Evolutionary conservation across 2,329 filamentous ascomycete genomes (phyloP).

Genomic region (Boeremia lycopersici): DNA sequence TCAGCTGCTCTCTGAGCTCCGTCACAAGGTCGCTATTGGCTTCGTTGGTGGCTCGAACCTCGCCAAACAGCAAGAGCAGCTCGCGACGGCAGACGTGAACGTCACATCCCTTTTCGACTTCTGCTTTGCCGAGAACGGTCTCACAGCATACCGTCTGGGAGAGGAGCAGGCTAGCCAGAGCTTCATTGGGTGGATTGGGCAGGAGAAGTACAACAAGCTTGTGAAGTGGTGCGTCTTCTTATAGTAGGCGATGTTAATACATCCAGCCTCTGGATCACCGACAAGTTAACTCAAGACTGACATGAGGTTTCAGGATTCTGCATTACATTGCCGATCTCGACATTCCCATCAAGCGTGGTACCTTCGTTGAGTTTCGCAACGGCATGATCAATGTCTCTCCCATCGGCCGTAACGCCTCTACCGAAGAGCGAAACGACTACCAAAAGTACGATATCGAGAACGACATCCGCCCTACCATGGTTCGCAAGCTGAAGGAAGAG

Average conservation of each 20-base stretch:
- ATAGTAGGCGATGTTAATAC: too few species aligned
- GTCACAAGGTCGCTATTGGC: conserved; percentile 86
- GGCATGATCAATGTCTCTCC: conserved; percentile 90
- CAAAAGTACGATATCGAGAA: conserved; percentile 79
- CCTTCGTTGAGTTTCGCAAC: conserved; percentile 87
- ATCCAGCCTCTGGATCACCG: neutral
- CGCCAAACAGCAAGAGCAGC: conserved; percentile 93
- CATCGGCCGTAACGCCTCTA: conserved; percentile 83
- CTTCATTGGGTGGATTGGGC: conserved; percentile 92
- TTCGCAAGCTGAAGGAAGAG: conserved; percentile 75
- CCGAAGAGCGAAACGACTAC: conserved; percentile 80
- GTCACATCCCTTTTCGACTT: conserved; percentile 94
- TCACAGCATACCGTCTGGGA: conserved; percentile 87
- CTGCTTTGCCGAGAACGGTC: conserved; percentile 95
- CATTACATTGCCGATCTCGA: conserved; percentile 86
- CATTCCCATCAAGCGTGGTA: conserved; percentile 81
- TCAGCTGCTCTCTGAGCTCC: conserved; percentile 75
- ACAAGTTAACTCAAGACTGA: conserved; percentile 41
- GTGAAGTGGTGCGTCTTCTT: conserved; percentile 60
- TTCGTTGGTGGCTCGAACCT: conserved; percentile 94
- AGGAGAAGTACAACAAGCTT: conserved; percentile 81
- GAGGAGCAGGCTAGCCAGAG: conserved; percentile 74
- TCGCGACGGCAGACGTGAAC: conserved; percentile 68
- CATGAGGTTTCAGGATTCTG: conserved; percentile 56
- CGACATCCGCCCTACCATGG: conserved; percentile 77